Evolutionary conservation across 805 yeast genomes (phyloP).

Genomic region (Starmerella scarabaei): DNA sequence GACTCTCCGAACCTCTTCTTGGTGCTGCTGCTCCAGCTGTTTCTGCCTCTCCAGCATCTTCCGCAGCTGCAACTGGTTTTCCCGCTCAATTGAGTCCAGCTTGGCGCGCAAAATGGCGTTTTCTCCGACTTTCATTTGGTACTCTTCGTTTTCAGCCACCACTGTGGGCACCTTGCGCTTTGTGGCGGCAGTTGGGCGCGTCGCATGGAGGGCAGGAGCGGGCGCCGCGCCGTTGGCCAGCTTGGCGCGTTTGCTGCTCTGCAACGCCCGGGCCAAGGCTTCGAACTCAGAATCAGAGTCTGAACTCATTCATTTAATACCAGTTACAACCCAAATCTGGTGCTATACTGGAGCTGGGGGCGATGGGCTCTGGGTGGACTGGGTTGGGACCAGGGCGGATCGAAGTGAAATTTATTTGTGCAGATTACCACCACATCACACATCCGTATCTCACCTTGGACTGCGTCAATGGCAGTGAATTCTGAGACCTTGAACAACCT

Average conservation of each 20-base stretch:
- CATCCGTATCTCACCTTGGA: no score
- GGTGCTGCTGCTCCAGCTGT: conserved; percentile 22
- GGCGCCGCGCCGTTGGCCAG: no score
- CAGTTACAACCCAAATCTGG: neutral
- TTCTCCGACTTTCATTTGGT: conserved; percentile 48
- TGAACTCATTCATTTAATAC: neutral
- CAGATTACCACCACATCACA: no score
- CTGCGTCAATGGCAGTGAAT: conserved; percentile 8
- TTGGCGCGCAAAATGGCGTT: conserved; percentile 63
- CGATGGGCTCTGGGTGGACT: no score
- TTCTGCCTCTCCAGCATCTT: conserved; percentile 20
- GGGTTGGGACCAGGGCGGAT: no score
- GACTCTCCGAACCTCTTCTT: conserved; percentile 31
- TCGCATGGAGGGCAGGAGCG: neutral
- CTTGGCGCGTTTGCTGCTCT: no score
- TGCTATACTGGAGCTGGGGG: neutral
- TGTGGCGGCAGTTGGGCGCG: neutral
- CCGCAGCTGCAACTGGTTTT: conserved; percentile 23
- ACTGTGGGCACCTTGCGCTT: neutral
- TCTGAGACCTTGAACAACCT: conserved; percentile 29
- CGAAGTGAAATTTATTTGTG: no score
- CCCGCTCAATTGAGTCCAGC: conserved; percentile 30
- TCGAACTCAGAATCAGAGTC: conserved; percentile 15
- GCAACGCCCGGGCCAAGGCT: no score
- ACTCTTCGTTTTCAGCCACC: neutral